phyloP scores from a whole-genome alignment of 495 filamentous ascomycete genomes.

The Evernia prunastri region DNA sequence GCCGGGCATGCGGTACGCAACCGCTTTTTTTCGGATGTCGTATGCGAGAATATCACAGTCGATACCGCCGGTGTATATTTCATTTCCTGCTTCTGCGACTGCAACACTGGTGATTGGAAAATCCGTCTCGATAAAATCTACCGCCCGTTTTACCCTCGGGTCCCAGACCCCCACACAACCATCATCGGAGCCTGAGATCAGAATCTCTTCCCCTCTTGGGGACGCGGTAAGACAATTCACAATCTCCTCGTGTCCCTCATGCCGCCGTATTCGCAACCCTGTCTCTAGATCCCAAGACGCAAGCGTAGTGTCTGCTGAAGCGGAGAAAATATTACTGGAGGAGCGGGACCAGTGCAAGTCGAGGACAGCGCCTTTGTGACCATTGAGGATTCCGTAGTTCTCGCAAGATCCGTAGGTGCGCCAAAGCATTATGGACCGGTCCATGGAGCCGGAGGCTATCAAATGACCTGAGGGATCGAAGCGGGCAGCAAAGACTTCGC shows the following conservation, averaged over 20 bases:
- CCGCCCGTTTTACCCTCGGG: conserved; percentile 80
- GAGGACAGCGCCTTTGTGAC: conserved; percentile 83
- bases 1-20: conserved; percentile 80
- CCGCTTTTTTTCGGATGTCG: conserved; percentile 85
- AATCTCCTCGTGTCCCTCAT: conserved; percentile 88
- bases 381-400: conserved; percentile 81
- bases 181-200: conserved; percentile 87
- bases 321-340: conserved; percentile 82
- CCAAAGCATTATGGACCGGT: conserved; percentile 92
- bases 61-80: conserved; percentile 91
- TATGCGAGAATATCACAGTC: conserved; percentile 97
- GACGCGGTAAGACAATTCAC: conserved; percentile 85
- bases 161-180: conserved; percentile 96
- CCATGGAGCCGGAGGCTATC: conserved; percentile 94
- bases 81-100: conserved; percentile 85
- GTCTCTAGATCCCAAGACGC: conserved; percentile 94
- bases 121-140: conserved; percentile 83
- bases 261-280: conserved; percentile 77
- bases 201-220: conserved; percentile 79
- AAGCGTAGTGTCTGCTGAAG: conserved; percentile 84
- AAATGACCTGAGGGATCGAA: conserved; percentile 83
- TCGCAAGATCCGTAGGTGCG: conserved; percentile 84
- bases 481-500: conserved; percentile 84
- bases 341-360: conserved; percentile 97
- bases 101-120: conserved; percentile 91